Evolutionary conservation across 805 yeast genomes (phyloP).

Genomic region (Maudiozyma serrabonitensis): DNA sequence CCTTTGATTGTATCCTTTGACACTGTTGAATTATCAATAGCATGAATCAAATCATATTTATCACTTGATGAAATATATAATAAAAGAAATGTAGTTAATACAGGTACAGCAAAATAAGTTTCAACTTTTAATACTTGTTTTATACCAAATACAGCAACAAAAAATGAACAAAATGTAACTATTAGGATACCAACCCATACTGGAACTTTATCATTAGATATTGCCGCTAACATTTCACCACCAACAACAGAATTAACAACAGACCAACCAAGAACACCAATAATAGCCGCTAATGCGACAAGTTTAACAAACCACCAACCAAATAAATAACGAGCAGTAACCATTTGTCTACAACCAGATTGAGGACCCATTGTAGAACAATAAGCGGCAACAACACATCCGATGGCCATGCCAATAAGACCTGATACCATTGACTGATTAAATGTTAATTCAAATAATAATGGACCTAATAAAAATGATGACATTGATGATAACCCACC

Average conservation of each 20-base stretch:
- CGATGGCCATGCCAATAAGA: slow-evolving; percentile 51
- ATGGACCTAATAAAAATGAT: slow-evolving; percentile 66
- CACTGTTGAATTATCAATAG: slow-evolving; percentile 27
- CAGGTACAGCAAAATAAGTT: slow-evolving; percentile 58
- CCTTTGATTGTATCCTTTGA: slow-evolving; percentile 42
- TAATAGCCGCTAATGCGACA: slow-evolving; percentile 58
- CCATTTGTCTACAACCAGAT: slow-evolving; percentile 86
- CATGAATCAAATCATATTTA: slow-evolving; percentile 30
- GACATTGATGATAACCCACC: slow-evolving; percentile 90
- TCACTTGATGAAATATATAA: slow-evolving; percentile 54
- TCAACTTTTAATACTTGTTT: slow-evolving; percentile 61
- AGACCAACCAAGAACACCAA: slow-evolving; percentile 90
- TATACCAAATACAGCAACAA: slow-evolving; percentile 72
- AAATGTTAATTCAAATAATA: slow-evolving; percentile 60
- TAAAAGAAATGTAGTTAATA: slow-evolving; percentile 53
- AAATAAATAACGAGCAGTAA: slow-evolving; percentile 65
- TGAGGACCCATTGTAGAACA: slow-evolving; percentile 84
- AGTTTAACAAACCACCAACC: slow-evolving; percentile 82
- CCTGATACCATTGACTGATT: slow-evolving; percentile 56
- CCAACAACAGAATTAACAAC: slow-evolving; percentile 83
- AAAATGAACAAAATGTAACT: slow-evolving; percentile 51
- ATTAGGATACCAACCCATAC: slow-evolving; percentile 66
- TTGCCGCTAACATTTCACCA: slow-evolving; percentile 65
- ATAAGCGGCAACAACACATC: slow-evolving; percentile 71
- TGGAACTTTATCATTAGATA: slow-evolving; percentile 59